A percentile compares a stretch with the other conserved stretches of the same genome.
Conservation (phyloP, 176 grass and related monocot genomes). For the Rhynchospora tenuis region DNA sequence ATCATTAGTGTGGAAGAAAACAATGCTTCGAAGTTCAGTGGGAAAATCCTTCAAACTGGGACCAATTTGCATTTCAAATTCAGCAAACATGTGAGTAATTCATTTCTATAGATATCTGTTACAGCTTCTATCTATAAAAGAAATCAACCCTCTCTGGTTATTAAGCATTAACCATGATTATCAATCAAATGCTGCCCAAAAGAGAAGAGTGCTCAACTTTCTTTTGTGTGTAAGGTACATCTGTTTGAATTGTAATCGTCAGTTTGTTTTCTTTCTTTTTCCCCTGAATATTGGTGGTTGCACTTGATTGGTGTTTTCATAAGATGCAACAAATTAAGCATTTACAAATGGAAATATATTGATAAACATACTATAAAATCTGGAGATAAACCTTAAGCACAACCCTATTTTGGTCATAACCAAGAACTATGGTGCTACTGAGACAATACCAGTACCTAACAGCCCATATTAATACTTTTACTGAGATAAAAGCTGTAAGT, state of each 20-base stretch:
- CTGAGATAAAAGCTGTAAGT: not conserved
- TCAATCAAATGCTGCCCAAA: not conserved
- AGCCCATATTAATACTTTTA: not conserved
- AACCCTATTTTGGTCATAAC: not conserved
- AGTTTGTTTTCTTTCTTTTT: not conserved
- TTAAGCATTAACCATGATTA: not conserved
- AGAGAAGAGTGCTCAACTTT: not conserved
- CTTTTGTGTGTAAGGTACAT: not conserved
- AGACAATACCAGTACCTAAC: not conserved
- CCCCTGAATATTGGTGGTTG: not conserved
- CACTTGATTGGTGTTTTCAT: not conserved
- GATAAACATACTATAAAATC: not conserved
- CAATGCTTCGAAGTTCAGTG: not conserved
- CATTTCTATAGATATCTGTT: not conserved
- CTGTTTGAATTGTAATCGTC: not conserved
- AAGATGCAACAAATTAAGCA: not conserved
- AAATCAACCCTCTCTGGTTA: not conserved
- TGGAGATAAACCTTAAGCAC: not conserved
- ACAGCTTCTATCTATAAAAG: not conserved
- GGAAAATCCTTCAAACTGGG: not conserved
- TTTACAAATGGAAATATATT: not conserved
- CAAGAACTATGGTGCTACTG: not conserved
- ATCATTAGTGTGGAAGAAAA: not conserved
- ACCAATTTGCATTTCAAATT: not conserved
- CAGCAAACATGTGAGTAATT: not conserved